These are phyloP conservation scores for Lodderomyces oxycetoniae DNA, from an alignment of 1,139 yeast species.

Conservation along the genomic window DNA sequence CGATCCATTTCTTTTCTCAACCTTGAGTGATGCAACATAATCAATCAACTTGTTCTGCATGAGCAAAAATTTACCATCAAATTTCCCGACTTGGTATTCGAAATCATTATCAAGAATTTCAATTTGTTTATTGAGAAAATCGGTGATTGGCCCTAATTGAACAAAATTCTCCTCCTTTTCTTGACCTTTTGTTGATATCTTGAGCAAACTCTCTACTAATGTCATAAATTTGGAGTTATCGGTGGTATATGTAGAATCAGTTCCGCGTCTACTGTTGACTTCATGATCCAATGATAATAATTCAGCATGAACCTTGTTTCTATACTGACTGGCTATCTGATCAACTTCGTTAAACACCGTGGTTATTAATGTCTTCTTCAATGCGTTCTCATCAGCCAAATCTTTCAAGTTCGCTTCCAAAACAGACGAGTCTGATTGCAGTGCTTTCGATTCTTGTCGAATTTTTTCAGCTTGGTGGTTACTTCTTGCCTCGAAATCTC, in stretches of 20 bases:
- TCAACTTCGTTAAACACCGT: conserved; percentile 68
- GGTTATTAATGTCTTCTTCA: conserved; percentile 20
- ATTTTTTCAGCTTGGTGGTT: neutral
- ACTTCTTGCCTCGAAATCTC: too few species aligned
- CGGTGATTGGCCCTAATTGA: conserved; percentile 30
- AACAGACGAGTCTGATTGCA: too few species aligned
- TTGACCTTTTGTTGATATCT: conserved; percentile 18
- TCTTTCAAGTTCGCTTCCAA: neutral
- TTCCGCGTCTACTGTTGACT: conserved; percentile 15
- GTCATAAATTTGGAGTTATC: conserved; percentile 26
- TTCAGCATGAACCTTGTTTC: conserved; percentile 57
- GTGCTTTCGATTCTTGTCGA: neutral
- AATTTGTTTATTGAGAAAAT: conserved; percentile 36
- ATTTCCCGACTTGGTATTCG: conserved; percentile 33
- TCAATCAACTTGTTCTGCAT: conserved; percentile 39
- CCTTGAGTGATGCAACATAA: conserved; percentile 33
- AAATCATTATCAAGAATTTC: conserved; percentile 32
- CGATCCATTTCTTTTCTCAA: conserved; percentile 34
- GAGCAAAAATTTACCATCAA: conserved; percentile 30
- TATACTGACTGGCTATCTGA: conserved; percentile 58
- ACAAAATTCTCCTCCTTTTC: conserved; percentile 11
- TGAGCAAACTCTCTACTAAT: conserved; percentile 39
- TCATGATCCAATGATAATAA: conserved; percentile 44
- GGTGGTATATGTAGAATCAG: conserved; percentile 12
- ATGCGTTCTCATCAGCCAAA: neutral